Evolutionary conservation across 176 grass and related monocot genomes (phyloP).

Genomic region (Areca catechu): DNA sequence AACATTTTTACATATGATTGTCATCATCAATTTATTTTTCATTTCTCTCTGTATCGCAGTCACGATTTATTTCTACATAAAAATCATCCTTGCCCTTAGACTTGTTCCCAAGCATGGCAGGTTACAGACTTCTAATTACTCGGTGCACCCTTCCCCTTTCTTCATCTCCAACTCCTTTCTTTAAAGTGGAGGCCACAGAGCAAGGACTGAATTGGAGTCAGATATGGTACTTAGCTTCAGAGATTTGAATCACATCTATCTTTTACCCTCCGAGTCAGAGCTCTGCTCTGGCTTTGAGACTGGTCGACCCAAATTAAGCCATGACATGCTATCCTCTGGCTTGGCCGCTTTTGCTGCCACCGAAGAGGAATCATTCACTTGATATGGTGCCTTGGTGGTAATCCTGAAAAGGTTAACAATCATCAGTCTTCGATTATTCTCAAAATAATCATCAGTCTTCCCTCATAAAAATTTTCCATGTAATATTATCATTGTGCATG

Average conservation of each 20-base stretch:
- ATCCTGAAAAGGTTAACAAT: neutral
- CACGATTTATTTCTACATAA: too few relatives aligned
- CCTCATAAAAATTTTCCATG: neutral
- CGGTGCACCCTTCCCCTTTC: too few relatives aligned
- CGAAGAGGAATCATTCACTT: neutral
- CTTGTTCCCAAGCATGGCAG: too few relatives aligned
- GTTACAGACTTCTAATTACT: too few relatives aligned
- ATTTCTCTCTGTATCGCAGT: neutral
- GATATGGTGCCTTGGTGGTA: conserved; percentile 10
- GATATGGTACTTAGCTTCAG: neutral
- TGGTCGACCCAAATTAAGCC: conserved; percentile 9
- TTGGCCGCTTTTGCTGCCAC: neutral
- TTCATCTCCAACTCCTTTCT: too few relatives aligned
- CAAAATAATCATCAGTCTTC: neutral
- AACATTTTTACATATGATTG: too few relatives aligned
- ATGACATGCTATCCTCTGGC: neutral
- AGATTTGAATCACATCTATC: neutral
- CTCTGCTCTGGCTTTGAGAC: neutral
- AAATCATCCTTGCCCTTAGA: too few relatives aligned
- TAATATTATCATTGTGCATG: neutral
- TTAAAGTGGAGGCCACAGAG: too few relatives aligned
- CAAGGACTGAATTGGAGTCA: too few relatives aligned
- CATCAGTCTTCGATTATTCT: too few relatives aligned
- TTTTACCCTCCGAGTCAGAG: neutral
- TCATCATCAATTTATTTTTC: neutral